Conservation (phyloP, 345 rosid species). For the Dipteronia dyeriana region DNA sequence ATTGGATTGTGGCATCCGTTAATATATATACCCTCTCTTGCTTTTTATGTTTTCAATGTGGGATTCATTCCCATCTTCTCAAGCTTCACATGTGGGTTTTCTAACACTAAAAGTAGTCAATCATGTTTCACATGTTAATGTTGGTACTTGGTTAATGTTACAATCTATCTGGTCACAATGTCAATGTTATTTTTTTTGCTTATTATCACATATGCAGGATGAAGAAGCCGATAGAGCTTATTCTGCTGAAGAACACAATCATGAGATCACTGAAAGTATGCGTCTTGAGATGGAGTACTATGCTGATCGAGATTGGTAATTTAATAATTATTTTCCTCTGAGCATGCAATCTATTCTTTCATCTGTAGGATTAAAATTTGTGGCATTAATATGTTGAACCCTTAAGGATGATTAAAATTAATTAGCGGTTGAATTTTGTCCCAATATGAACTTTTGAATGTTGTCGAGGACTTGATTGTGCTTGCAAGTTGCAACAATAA, state of each 20-base stretch:
- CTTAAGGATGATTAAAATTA: neutral
- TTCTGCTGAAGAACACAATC: constrained; percentile 49
- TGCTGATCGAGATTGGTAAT: constrained; percentile 88
- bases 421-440: neutral
- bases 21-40: no score
- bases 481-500: neutral
- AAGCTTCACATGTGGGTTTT: no score
- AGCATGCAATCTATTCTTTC: neutral
- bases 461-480: neutral
- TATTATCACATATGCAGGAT: constrained; percentile 38
- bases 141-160: constrained; percentile 20
- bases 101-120: neutral
- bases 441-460: neutral
- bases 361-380: neutral
- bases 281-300: constrained; percentile 79
- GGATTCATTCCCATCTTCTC: no score
- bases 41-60: no score
- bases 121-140: constrained; percentile 12
- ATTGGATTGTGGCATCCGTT: no score
- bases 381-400: neutral
- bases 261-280: constrained; percentile 81
- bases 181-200: constrained; percentile 1
- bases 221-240: constrained; percentile 42
- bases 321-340: constrained; percentile 5
- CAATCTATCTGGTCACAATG: constrained; percentile 10